These are phyloP conservation scores for Penicillium sp. DNA, from an alignment of 2,329 filamentous ascomycete genomes.

Conservation along the genomic window DNA sequence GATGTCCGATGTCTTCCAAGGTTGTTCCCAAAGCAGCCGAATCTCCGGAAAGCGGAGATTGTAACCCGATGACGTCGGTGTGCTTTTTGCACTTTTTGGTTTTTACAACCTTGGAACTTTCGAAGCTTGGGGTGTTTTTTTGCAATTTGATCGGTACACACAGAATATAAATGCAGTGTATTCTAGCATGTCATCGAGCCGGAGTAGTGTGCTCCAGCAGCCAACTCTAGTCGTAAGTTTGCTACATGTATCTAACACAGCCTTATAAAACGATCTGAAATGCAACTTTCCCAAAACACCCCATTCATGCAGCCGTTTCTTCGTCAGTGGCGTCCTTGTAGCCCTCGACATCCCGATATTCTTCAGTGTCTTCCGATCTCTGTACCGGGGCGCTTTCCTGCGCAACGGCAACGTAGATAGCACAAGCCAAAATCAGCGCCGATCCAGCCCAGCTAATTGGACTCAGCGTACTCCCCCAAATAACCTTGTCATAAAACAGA, in stretches of 20 bases:
- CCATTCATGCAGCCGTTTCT: background rate
- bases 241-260: background rate
- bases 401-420: slow-evolving; percentile 64
- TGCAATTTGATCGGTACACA: background rate
- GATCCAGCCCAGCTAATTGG: slow-evolving; percentile 62
- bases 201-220: slow-evolving; percentile 24
- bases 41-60: slow-evolving; percentile 3
- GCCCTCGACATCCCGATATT: slow-evolving; percentile 5
- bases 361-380: background rate
- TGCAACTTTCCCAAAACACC: background rate
- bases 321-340: slow-evolving; percentile 8
- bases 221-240: background rate
- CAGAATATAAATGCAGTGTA: background rate
- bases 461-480: slow-evolving; percentile 63
- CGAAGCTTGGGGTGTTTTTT: too few relatives aligned
- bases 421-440: slow-evolving; percentile 65
- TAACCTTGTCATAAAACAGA: slow-evolving; percentile 62
- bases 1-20: too few relatives aligned
- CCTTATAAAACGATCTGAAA: background rate
- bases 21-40: background rate
- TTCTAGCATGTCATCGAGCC: background rate
- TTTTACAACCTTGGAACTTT: background rate
- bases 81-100: background rate
- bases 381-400: background rate
- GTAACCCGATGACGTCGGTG: slow-evolving; percentile 32